Evolutionary conservation across 345 rosid genomes (phyloP).

Genomic region (Cardamine occulta): DNA sequence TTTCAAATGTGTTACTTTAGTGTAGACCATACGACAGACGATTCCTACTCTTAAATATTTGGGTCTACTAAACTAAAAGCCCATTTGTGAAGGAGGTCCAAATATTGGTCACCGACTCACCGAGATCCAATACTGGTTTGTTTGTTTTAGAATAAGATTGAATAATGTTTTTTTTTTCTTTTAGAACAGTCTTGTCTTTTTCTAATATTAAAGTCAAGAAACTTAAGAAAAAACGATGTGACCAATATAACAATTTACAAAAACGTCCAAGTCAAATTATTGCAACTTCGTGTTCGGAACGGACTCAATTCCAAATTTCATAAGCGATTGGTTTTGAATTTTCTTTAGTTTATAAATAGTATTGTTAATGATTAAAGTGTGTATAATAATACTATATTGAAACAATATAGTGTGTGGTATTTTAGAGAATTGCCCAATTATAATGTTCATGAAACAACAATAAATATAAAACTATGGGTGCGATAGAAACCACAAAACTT

Average conservation of each 20-base stretch:
- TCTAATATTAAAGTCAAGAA: neutral
- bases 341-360: neutral
- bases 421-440: too few relatives aligned
- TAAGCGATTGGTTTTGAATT: neutral
- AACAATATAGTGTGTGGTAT: too few relatives aligned
- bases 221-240: neutral
- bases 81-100: constrained; percentile 27
- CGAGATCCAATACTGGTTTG: neutral
- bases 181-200: neutral
- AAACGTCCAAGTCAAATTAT: constrained; percentile 10
- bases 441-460: neutral
- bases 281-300: neutral
- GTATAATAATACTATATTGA: neutral
- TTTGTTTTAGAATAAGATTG: neutral
- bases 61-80: neutral
- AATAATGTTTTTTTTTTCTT: neutral
- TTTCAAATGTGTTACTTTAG: neutral
- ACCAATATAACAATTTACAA: neutral
- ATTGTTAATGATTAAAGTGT: constrained; percentile 2
- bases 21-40: neutral
- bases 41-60: neutral
- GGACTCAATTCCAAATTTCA: neutral
- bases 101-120: neutral
- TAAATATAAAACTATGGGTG: neutral
- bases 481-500: neutral